Conservation (phyloP, 2,329 filamentous ascomycete genomes). For the Rhynchosporium graminicola region DNA sequence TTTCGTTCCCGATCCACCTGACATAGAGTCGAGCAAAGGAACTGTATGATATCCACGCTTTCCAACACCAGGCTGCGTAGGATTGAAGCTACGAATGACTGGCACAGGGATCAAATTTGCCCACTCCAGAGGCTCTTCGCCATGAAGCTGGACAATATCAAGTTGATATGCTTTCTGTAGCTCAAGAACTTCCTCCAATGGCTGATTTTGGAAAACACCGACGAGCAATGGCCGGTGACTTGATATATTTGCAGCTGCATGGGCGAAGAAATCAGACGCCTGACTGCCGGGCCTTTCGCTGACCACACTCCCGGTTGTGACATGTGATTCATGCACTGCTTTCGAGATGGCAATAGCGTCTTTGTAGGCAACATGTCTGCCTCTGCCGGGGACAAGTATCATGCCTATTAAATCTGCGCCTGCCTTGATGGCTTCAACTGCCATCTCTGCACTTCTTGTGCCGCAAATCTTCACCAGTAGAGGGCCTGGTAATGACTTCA, state of each 20-base stretch:
- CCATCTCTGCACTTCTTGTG: constrained; percentile 79
- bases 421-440: constrained; percentile 75
- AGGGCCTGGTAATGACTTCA: constrained; percentile 44
- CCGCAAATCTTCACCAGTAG: constrained; percentile 94
- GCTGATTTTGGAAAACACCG: constrained; percentile 92
- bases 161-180: constrained; percentile 75
- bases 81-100: constrained; percentile 83
- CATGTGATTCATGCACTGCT: constrained; percentile 60
- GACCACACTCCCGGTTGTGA: constrained; percentile 33
- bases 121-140: constrained; percentile 91
- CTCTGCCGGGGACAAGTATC: constrained; percentile 80
- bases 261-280: constrained; percentile 72
- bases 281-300: constrained; percentile 34
- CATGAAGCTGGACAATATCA: constrained; percentile 91
- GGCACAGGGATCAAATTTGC: constrained; percentile 85
- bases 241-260: constrained; percentile 50
- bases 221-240: constrained; percentile 73
- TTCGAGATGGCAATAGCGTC: constrained; percentile 79
- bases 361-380: constrained; percentile 77
- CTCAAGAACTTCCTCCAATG: constrained; percentile 77
- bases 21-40: constrained; percentile 83
- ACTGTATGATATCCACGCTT: constrained; percentile 79
- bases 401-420: constrained; percentile 93
- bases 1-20: constrained; percentile 77
- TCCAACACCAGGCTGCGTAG: constrained; percentile 62